Percentiles rank a stretch among this genome's conserved stretches.
Conservation (phyloP, 2,329 filamentous ascomycete species). For the Leptosphaerulina australis region DNA sequence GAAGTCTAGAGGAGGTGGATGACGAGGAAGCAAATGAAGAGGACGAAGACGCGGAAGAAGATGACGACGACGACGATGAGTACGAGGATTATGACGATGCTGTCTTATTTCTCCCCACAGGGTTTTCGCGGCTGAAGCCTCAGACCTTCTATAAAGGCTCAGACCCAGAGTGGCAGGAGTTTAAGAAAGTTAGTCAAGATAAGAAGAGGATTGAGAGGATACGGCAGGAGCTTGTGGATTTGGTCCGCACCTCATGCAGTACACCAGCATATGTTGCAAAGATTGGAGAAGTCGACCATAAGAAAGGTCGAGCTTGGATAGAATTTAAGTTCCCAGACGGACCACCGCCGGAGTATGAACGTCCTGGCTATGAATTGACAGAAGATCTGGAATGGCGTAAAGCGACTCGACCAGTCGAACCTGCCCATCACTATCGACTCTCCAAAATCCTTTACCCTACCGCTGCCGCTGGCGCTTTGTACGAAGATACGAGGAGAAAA, state of each 20-base stretch:
- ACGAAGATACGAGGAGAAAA: conserved; percentile 32
- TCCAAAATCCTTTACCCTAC: conserved; percentile 30
- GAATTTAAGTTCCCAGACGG: conserved; percentile 57
- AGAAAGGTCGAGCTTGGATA: conserved; percentile 54
- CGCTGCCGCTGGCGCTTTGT: conserved; percentile 30
- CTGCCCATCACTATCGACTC: conserved; percentile 48
- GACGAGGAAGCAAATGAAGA: conserved; percentile 30
- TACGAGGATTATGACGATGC: conserved; percentile 41
- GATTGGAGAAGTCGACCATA: conserved; percentile 50
- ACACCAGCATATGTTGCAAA: neutral
- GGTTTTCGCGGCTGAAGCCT: conserved; percentile 50
- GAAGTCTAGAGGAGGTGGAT: conserved; percentile 25
- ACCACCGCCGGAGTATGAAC: conserved; percentile 57
- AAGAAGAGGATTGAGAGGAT: conserved; percentile 48
- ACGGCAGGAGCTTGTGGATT: conserved; percentile 47
- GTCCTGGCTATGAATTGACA: conserved; percentile 52
- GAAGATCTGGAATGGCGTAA: conserved; percentile 46
- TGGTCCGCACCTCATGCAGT: conserved; percentile 38
- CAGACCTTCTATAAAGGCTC: conserved; percentile 55
- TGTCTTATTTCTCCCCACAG: conserved; percentile 57
- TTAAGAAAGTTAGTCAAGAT: conserved; percentile 54
- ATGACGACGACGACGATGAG: conserved; percentile 34
- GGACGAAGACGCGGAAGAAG: conserved; percentile 40
- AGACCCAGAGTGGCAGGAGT: conserved; percentile 62
- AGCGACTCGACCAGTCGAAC: conserved; percentile 37